Evolutionary conservation across 352 stramenopile species (phyloP), one percentile per base, ranked within the genome.

Genomic region (Blastocystis sp.): DNA sequence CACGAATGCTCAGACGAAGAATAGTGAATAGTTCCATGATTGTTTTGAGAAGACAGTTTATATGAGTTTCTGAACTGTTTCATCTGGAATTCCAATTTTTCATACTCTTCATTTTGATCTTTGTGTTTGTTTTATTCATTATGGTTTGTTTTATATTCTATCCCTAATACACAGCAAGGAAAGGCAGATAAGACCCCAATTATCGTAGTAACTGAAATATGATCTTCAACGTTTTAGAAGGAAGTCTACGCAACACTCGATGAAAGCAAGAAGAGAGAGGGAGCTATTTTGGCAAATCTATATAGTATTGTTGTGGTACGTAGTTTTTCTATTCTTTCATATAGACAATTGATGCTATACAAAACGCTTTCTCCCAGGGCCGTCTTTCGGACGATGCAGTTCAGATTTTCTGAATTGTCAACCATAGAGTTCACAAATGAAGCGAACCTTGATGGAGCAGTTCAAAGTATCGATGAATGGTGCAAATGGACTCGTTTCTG

Each of bases 301-400:
- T 85, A 85, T 68, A 85, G 73, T 85, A 85, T 85, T 45, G 73
- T 85, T 16, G 13, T 85, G 34, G 73, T 85, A 69, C 30, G 20
- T 20, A 13, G 16, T 39, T 13, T 66, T 45, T 30, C 20, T n/a
- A 6, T 24, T 43, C 9, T 85, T 3, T 47, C 39, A 65, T 20
- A 43, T 85, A 85, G 73, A 85, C 73, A 30, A 24, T 85, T n/a
- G 73, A 85, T 69, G 73, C 73, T 43, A 26, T 85, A 20, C 43
- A 85, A 26, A 66, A 30, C 1, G 54, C 73, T 43, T 85, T 66
- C 16, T 20, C 53, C 11, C 50, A 85, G 39, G 73, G 73, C 16
- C 41, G 47, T 20, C 34, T 85, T 37, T 8, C 73, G 37, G 73
- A 85, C 13, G 43, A 26, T 2, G 43, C 54, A 43, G 73, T 85